These are phyloP conservation scores for Oenanthe javanica DNA, from an alignment of 140 eudicot genomes.

Conservation along the genomic window DNA sequence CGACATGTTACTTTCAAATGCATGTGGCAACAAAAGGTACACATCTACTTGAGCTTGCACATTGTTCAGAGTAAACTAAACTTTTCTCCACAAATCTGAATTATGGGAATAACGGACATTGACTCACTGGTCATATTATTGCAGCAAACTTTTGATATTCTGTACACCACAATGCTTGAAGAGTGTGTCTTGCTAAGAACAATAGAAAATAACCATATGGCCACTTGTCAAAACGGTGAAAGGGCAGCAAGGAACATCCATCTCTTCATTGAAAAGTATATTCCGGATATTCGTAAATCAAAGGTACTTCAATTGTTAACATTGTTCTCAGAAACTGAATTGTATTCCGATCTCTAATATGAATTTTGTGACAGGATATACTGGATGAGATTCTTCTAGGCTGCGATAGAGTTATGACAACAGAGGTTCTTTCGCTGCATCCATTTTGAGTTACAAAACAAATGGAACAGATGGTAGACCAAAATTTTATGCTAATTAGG, in stretches of 20 bases:
- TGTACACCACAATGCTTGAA: constrained; percentile 45
- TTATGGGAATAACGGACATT: constrained; percentile 9
- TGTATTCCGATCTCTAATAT: background rate
- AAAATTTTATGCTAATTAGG: constrained; percentile 48
- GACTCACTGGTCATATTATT: constrained; percentile 8
- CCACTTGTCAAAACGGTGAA: constrained; percentile 45
- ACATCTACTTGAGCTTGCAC: background rate
- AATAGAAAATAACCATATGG: constrained; percentile 46
- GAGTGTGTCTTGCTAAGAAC: constrained; percentile 61
- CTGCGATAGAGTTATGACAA: constrained; percentile 22
- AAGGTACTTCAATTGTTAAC: constrained; percentile 36
- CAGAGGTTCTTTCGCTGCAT: constrained; percentile 30
- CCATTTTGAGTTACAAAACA: constrained; percentile 58
- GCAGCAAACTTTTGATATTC: constrained; percentile 79
- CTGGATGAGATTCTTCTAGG: constrained; percentile 73
- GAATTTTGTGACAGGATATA: constrained; percentile 37
- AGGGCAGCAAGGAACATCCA: constrained; percentile 30
- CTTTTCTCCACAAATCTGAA: background rate
- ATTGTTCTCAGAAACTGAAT: background rate
- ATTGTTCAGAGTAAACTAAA: background rate
- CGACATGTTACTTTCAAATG: constrained; percentile 44
- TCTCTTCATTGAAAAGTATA: constrained; percentile 44
- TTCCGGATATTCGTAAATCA: constrained; percentile 49
- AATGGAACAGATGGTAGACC: constrained; percentile 59
- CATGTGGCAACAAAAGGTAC: constrained; percentile 91